Base-by-base conservation (phyloP, 495 filamentous ascomycete genomes). In the Neurospora sp. region DNA sequence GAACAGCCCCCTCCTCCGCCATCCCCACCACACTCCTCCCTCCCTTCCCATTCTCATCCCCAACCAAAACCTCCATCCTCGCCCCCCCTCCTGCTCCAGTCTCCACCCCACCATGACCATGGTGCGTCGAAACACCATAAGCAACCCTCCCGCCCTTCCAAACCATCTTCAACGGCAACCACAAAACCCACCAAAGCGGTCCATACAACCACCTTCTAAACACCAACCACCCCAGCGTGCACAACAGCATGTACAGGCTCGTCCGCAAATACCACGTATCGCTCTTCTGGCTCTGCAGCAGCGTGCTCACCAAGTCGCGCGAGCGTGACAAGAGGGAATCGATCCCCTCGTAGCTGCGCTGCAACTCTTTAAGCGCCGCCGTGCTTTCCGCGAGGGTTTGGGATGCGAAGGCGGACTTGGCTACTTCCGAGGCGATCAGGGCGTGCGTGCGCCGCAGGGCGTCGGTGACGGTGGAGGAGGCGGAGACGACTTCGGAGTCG, bases 201-300 rank as follows among this genome's bases (percentile, higher is more conserved):
- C 96, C 94, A 82, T 95, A 98, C 8, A 99, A 76, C 8, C 94
- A 83, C 8, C 96, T 83, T 20, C 96, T 84, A 72, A 95, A 96
- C 2, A 98, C 77, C 9, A 99, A 84, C 96, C 96, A 99, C 12
- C 81, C 81, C 40, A 97, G 89, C 7, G 92, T 97, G 3, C 81
- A 86, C 16, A 92, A 45, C 9, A 98, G 86, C 68, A 98, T 82
- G 75, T 93, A 94, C 74, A 98, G 90, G 0, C 94, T 90, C 22
- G 90, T 94, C 81, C 93, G 89, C 38, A 98, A 86, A 76, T 99
- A 99, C 96, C 96, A 99, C 4, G 93, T 96, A 80, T 98, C 96
- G 47, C 90, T 94, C 83, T 98, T 98, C 77, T 94, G 92, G 39
- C 92, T 94, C 75, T 89, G 89, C 41, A 98, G 84, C 68, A 99